These are phyloP conservation scores for Carex sylvatica DNA, from an alignment of 202 grass and related monocot species.

Conservation along the genomic window DNA sequence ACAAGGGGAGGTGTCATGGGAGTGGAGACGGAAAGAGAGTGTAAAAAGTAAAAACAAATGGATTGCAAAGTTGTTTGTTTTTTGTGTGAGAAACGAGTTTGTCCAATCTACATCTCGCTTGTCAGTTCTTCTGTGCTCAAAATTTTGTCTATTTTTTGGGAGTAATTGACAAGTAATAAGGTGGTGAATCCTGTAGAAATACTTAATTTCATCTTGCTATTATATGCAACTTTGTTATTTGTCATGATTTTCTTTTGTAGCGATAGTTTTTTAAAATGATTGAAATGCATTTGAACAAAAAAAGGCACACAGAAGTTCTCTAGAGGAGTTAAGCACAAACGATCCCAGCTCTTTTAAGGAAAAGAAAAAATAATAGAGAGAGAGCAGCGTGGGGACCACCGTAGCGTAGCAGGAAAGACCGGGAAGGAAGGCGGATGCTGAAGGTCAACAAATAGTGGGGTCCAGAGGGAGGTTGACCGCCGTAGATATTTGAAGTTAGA, in stretches of 20 bases:
- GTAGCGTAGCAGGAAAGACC: constrained; percentile 6
- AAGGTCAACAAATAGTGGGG: constrained; percentile 3
- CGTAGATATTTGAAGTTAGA: constrained; percentile 26
- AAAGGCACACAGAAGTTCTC: neutral
- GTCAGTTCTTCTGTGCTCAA: constrained; percentile 4
- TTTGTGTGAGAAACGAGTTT: neutral
- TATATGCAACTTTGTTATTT: too few species aligned
- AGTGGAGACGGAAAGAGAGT: constrained; percentile 13
- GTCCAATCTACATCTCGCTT: constrained; percentile 2
- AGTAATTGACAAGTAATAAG: too few species aligned
- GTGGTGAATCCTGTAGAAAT: too few species aligned
- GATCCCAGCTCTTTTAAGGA: neutral
- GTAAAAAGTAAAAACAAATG: neutral
- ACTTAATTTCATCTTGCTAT: too few species aligned
- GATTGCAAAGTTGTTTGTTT: neutral
- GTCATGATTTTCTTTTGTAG: too few species aligned
- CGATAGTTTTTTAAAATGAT: too few species aligned
- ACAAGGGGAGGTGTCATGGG: neutral
- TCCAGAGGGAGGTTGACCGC: constrained; percentile 13
- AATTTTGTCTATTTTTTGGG: neutral
- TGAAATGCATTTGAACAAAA: neutral
- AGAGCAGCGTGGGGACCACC: neutral
- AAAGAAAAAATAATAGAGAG: neutral
- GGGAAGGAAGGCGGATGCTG: neutral
- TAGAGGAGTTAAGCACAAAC: neutral